Evolutionary conservation across 306 rosid genomes (phyloP).

Genomic region (Gillenia trifoliata): DNA sequence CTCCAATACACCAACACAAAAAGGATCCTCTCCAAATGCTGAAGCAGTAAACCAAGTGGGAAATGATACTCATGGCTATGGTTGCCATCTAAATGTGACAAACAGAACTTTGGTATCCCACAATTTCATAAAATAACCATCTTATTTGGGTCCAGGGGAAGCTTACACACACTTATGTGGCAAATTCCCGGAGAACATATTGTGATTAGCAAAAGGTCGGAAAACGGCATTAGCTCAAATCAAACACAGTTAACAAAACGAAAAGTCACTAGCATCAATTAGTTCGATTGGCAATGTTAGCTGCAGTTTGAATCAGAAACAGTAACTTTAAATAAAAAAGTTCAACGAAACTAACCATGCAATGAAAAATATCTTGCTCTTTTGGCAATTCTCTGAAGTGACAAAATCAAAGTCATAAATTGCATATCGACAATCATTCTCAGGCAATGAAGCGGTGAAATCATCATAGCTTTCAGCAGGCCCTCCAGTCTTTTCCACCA

Average conservation of each 20-base stretch:
- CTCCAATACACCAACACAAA: neutral
- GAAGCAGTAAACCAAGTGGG: neutral
- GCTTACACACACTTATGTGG: too few species aligned
- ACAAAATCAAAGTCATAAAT: constrained; percentile 72
- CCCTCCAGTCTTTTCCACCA: constrained; percentile 77
- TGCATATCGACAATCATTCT: constrained; percentile 78
- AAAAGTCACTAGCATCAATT: neutral
- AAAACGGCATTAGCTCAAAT: too few species aligned
- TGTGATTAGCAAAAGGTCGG: too few species aligned
- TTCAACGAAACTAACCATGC: constrained; percentile 60
- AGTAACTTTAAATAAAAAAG: neutral
- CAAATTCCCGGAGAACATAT: too few species aligned
- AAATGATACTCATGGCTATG: neutral
- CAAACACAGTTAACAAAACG: too few species aligned
- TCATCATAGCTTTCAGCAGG: constrained; percentile 78
- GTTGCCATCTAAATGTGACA: neutral
- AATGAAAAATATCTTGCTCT: constrained; percentile 72
- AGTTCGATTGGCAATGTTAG: neutral
- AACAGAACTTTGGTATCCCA: neutral
- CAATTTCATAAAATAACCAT: too few species aligned
- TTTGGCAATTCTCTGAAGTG: constrained; percentile 70
- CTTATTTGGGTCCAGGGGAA: too few species aligned
- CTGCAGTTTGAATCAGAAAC: neutral
- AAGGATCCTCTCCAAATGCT: neutral
- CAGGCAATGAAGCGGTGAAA: constrained; percentile 70